These are phyloP conservation scores for Byssoonygena ceratinophila DNA, from an alignment of 2,329 filamentous ascomycete species.

Conservation along the genomic window DNA sequence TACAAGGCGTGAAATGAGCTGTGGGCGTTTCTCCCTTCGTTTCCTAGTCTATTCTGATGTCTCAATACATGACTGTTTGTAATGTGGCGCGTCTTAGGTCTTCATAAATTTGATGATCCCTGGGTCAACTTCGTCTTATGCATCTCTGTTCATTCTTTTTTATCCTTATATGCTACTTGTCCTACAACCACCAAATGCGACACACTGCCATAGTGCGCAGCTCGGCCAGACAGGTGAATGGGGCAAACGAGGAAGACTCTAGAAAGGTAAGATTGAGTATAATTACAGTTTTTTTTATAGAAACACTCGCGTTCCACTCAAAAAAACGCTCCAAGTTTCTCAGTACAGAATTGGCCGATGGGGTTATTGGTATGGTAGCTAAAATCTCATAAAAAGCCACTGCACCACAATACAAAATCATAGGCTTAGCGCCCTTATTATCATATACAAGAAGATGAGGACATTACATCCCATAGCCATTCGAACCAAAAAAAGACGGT, in stretches of 20 bases:
- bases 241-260: no score
- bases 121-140: slow-evolving; percentile 6
- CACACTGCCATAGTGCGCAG: no score
- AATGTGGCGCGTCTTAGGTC: slow-evolving; percentile 13
- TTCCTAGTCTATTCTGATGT: slow-evolving; percentile 7
- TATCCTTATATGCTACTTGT: not conserved
- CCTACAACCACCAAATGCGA: not conserved
- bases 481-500: not conserved
- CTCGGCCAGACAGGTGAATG: no score
- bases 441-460: not conserved
- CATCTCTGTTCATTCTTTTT: not conserved
- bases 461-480: not conserved
- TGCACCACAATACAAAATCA: no score
- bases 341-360: no score
- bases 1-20: slow-evolving; percentile 12
- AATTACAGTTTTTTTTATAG: no score
- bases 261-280: no score
- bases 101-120: slow-evolving; percentile 12
- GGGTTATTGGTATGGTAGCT: no score
- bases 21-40: slow-evolving; percentile 9
- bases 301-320: no score
- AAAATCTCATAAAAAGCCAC: no score
- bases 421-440: not conserved
- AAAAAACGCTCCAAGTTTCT: no score
- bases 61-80: slow-evolving; percentile 13